Evolutionary conservation across 306 rosid genomes (phyloP), one percentile per base, ranked within the genome.

Genomic region (Cucurbita pepo): DNA sequence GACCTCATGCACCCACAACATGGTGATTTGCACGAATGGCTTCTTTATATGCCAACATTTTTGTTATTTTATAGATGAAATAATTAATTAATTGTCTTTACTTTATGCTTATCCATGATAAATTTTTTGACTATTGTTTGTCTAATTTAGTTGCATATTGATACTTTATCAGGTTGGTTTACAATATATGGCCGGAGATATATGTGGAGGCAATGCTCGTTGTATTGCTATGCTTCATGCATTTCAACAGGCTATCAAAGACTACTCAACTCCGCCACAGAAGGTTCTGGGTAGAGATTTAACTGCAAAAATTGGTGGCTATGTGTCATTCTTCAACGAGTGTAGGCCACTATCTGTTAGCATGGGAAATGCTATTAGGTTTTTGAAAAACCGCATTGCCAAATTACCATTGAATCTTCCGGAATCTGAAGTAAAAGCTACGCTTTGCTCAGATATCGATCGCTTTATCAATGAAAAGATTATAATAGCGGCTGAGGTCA

Each of bases 281-380:
- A 90, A 90, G 80, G 71, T 73, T 51, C 87, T 90, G 58, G 71
- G 14, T 8, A 81, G 96, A 81, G 96, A 92, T 72, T 85, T 92
- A 80, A 85, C 95, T 73, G 84, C 96, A 73, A 92, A 87, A 83
- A 79, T 92, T 66, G 79, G 83, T 57, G 81, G 87, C 83, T 90
- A 86, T 57, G 84, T 92, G 50, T 92, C 96, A 12, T 90, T 86
- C 83, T 79, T 92, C 44, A 81, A 72, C 15, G 92, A 92, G 83
- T 92, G 96, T 82, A 88, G 96, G 74, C 96, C 96, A 16, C 85
- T 92, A 64, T 92, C 97, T 36, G 77, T 90, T 40, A 85, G 95
- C 84, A 90, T 92, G 97, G 95, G 97, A 61, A 92, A 92, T 84
- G 91, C 95, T 43, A 82, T 91, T 71, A 83, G 87, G 80, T 89